Evolutionary conservation across 352 stramenopile genomes (phyloP), one percentile per base, ranked within the genome.

Genomic region (Pythium brachiatum): DNA sequence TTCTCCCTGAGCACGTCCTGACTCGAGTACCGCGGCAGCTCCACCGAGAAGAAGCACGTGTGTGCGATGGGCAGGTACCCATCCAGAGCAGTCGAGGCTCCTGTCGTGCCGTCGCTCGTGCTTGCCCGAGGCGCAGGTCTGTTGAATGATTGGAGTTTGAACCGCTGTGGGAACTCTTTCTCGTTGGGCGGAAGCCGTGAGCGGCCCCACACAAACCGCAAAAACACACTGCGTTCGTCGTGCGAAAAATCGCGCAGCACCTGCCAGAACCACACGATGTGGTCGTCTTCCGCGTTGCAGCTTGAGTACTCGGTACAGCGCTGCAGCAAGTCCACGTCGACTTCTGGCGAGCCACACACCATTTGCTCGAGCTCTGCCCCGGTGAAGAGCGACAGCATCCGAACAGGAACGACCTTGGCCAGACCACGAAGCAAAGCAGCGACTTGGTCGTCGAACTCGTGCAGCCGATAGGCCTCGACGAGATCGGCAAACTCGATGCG

Each of bases 41-140:
- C 94, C 31, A 99, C 78, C 7, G 91, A 96, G 70, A 99, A 99
- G 78, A 99, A 99, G 70, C 97, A 99, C n/a, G 97, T 99, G 65
- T 98, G 97, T 25, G 96, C 91, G 62, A 98, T 96, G 7, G 97
- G 97, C 39, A 99, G 78, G 65, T 98, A 98, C 16, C 74, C 75
- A 59, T 98, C 88, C 12, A 48, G 75, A 63, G 25, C 68, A 72
- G 26, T 62, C 57, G 38, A 46, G 18, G 38, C 15, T 2, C 11
- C 38, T 15, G 38, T 18, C 4, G 41, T 26, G 7, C 7, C 15
- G n/a, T 48, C 41, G n/a, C 16, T 18, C 6, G 41, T 48, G 16
- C 18, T 15, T 2, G 41, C 7, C 41, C 41, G 29, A 34, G 29
- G 41, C 41, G 39, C 69, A 63, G 23, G 73, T 32, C 88, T 94